Percentiles rank a stretch among this genome's conserved stretches.
Conservation (phyloP, 2,329 filamentous ascomycete genomes). For the Fusarium sp. region DNA sequence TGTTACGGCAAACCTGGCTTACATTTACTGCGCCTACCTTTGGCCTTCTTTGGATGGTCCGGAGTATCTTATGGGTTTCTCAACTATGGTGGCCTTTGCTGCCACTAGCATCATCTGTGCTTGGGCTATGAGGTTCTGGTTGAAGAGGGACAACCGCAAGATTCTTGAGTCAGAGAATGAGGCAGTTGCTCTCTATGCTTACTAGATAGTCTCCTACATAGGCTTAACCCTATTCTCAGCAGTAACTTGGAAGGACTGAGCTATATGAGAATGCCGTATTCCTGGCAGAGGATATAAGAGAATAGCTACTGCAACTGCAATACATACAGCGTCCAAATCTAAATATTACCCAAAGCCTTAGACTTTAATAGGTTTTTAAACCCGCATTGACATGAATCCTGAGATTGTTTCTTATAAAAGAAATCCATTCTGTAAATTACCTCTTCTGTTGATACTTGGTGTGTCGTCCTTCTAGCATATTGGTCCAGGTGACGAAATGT, state of each 20-base stretch:
- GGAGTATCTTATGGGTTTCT: conserved; percentile 19
- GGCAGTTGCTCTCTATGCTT: conserved; percentile 15
- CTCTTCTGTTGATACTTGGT: not conserved
- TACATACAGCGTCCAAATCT: not conserved
- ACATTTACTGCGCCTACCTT: conserved; percentile 62
- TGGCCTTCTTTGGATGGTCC: conserved; percentile 51
- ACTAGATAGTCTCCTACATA: not conserved
- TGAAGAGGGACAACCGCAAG: conserved; percentile 33
- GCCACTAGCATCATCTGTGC: conserved; percentile 35
- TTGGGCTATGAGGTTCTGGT: conserved; percentile 39
- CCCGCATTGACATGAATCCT: not conserved
- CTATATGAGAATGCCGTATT: not conserved
- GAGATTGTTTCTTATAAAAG: not conserved
- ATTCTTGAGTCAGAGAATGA: conserved; percentile 23
- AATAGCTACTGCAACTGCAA: not conserved
- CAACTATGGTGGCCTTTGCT: conserved; percentile 23
- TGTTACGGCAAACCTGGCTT: conserved; percentile 56
- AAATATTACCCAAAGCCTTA: not conserved
- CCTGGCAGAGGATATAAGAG: not conserved
- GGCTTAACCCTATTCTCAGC: not conserved
- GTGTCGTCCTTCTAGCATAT: not conserved
- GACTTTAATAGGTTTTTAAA: not conserved
- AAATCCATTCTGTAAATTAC: not conserved
- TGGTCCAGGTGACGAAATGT: not conserved
- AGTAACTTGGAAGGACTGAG: not conserved